phyloP scores from a whole-genome alignment of 2,329 filamentous ascomycete genomes.

The Zymoseptoria pseudotritici region DNA sequence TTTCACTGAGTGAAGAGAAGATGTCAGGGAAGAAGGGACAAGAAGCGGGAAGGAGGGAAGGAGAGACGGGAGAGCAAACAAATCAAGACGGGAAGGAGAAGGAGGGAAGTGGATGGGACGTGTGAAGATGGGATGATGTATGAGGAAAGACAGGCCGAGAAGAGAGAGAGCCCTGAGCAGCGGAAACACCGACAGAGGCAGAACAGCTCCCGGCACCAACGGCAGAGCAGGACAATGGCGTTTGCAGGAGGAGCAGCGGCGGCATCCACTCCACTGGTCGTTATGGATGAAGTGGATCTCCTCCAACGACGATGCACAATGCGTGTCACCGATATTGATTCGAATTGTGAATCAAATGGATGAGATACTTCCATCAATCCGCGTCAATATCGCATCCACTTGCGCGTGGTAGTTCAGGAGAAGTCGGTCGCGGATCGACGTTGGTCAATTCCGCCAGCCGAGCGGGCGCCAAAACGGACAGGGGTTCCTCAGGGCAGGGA shows the following conservation, averaged over 20 bases:
- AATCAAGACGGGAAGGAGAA: background rate
- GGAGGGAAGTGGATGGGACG: background rate
- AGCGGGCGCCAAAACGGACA: background rate
- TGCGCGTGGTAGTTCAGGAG: background rate
- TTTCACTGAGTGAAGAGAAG: background rate
- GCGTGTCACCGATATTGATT: background rate
- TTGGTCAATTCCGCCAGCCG: background rate
- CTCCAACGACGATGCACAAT: too few relatives aligned
- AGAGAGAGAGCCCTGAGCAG: too few relatives aligned
- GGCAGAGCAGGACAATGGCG: background rate
- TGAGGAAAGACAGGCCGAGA: background rate
- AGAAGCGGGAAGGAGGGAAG: background rate
- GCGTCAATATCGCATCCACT: background rate
- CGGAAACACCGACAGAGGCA: background rate
- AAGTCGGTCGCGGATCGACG: background rate
- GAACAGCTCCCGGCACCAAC: background rate
- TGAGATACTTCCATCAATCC: background rate
- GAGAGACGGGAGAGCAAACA: background rate
- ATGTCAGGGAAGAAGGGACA: too few relatives aligned
- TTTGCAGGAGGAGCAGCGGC: too few relatives aligned
- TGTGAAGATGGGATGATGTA: background rate
- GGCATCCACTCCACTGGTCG: too few relatives aligned
- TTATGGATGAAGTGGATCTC: too few relatives aligned
- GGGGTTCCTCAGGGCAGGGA: too few relatives aligned
- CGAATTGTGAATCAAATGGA: background rate